These are phyloP conservation scores for Albugo candida DNA, from an alignment of 352 stramenopile genomes.

Conservation along the genomic window DNA sequence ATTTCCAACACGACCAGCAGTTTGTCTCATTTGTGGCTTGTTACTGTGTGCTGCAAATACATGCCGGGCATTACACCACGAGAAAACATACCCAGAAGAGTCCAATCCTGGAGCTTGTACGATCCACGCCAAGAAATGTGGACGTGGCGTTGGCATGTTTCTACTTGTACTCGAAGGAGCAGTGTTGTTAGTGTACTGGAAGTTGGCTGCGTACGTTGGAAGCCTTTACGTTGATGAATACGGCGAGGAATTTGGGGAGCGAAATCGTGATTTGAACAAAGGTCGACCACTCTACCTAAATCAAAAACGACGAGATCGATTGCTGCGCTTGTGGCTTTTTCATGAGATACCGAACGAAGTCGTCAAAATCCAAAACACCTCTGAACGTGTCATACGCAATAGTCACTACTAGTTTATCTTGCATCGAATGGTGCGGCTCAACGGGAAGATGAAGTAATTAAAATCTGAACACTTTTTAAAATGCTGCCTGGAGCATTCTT, in stretches of 20 bases:
- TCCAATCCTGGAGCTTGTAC: conserved; percentile 67
- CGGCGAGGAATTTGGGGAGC: conserved; percentile 72
- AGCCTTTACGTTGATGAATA: conserved; percentile 79
- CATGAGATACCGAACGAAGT: conserved; percentile 77
- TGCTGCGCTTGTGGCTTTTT: conserved; percentile 53
- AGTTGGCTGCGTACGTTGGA: conserved; percentile 60
- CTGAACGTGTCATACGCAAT: conserved; percentile 73
- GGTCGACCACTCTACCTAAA: conserved; percentile 67
- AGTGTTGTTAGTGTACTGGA: conserved; percentile 74
- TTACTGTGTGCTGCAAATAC: conserved; percentile 66
- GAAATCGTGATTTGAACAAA: conserved; percentile 62
- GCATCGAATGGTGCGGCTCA: too few relatives aligned
- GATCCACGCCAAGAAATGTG: conserved; percentile 71
- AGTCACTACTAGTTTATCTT: conserved; percentile 44
- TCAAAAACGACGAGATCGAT: conserved; percentile 34
- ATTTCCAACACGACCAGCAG: conserved; percentile 60
- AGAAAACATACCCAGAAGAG: conserved; percentile 58
- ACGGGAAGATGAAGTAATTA: too few relatives aligned
- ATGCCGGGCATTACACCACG: conserved; percentile 44
- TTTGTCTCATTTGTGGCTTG: conserved; percentile 67
- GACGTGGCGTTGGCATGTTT: conserved; percentile 64
- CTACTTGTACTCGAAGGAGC: conserved; percentile 64
- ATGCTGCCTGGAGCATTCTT: too few relatives aligned
- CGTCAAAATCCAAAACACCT: conserved; percentile 78
- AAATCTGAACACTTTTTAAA: too few relatives aligned